These are phyloP conservation scores for Novymonas esmeraldas DNA, from an alignment of 208 protist species.

Conservation along the genomic window DNA sequence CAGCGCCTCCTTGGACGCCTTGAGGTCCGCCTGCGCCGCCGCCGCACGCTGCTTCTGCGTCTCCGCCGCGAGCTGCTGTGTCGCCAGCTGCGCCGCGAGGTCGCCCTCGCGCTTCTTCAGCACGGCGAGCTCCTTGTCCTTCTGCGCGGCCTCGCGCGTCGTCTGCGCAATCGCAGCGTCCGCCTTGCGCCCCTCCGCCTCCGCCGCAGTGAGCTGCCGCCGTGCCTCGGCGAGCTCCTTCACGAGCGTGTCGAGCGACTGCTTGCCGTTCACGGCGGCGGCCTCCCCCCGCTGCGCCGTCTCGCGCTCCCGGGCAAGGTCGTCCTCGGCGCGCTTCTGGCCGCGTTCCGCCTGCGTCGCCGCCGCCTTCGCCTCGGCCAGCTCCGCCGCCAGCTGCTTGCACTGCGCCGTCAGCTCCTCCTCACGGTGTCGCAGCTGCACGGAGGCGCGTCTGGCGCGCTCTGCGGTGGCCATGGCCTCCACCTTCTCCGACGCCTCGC, in stretches of 20 bases:
- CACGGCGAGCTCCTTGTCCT: conserved; percentile 25
- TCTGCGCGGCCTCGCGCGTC: not conserved
- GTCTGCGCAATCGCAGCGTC: conserved; percentile 22
- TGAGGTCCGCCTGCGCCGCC: conserved; percentile 12
- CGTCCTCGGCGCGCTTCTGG: conserved; percentile 34
- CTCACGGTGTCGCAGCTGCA: conserved; percentile 34
- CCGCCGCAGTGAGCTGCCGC: conserved; percentile 12
- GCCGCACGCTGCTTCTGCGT: conserved; percentile 16
- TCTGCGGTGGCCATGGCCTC: conserved; percentile 28
- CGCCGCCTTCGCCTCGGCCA: conserved; percentile 39
- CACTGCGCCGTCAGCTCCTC: conserved; percentile 30
- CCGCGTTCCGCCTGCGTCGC: conserved; percentile 32
- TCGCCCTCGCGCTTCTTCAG: conserved; percentile 19
- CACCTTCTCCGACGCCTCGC: conserved; percentile 28
- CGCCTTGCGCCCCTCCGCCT: conserved; percentile 21
- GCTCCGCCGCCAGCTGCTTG: conserved; percentile 34
- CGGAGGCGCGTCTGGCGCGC: conserved; percentile 9
- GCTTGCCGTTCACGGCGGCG: not conserved
- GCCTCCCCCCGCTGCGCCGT: conserved; percentile 18
- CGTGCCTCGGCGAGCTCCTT: conserved; percentile 34
- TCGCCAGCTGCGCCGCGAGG: conserved; percentile 15
- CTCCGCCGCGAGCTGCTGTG: conserved; percentile 23
- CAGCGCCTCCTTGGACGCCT: conserved; percentile 10
- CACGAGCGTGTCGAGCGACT: conserved; percentile 17
- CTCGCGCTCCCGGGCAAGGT: conserved; percentile 28